Evolutionary conservation across 2,329 filamentous ascomycete species (phyloP).

Genomic region (Aspergillus alliaceus): DNA sequence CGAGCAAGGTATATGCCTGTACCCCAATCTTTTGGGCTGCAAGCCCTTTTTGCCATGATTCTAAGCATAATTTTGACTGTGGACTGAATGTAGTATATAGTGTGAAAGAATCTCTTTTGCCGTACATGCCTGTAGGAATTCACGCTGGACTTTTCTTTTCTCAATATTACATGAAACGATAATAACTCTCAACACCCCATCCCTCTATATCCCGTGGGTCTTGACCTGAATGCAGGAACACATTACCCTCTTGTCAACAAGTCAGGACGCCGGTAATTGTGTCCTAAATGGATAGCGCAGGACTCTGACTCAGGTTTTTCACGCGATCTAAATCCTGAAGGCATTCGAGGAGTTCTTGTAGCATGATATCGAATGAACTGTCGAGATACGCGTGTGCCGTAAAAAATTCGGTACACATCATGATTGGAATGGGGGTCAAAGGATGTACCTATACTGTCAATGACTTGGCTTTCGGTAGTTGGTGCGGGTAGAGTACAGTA

Average conservation of each 20-base stretch:
- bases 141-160: too few relatives aligned
- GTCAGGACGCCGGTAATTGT: too few relatives aligned
- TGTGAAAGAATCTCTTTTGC: too few relatives aligned
- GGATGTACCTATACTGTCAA: constrained; percentile 16
- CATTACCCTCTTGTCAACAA: too few relatives aligned
- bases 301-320: constrained; percentile 16
- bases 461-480: neutral
- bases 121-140: too few relatives aligned
- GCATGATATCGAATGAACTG: constrained; percentile 16
- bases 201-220: too few relatives aligned
- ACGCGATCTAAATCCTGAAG: constrained; percentile 19
- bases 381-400: constrained; percentile 19
- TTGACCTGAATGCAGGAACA: too few relatives aligned
- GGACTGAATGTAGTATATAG: too few relatives aligned
- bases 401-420: constrained; percentile 22
- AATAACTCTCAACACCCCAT: neutral
- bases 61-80: neutral
- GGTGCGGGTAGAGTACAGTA: constrained; percentile 4
- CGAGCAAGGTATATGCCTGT: neutral
- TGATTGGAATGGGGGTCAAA: constrained; percentile 19
- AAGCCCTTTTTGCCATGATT: too few relatives aligned
- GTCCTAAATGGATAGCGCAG: constrained; percentile 1
- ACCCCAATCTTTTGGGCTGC: too few relatives aligned
- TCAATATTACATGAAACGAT: neutral
- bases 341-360: constrained; percentile 16